Evolutionary conservation across 164 flowering plant species (phyloP).

Genomic region (Taxillus chinensis): DNA sequence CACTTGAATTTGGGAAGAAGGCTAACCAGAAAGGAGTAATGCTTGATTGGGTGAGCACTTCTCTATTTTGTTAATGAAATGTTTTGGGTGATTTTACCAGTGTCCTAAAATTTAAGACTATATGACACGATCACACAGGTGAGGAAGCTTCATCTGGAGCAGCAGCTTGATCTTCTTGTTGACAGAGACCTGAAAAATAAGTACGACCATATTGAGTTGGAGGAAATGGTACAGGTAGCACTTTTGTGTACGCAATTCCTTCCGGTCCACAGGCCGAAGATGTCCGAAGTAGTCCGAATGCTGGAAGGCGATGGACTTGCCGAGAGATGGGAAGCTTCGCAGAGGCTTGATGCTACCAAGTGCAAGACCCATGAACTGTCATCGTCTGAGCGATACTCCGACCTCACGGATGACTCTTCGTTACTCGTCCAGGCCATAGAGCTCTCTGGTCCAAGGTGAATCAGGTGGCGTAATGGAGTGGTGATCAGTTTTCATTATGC

Average conservation of each 20-base stretch:
- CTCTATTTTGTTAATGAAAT: neutral
- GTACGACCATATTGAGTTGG: constrained; percentile 67
- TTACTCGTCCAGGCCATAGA: constrained; percentile 72
- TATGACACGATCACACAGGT: constrained; percentile 29
- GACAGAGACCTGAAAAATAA: constrained; percentile 64
- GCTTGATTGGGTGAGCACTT: constrained; percentile 3
- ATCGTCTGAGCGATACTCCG: constrained; percentile 66
- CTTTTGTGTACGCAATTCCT: constrained; percentile 63
- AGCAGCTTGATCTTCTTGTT: constrained; percentile 64
- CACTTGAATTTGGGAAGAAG: constrained; percentile 1
- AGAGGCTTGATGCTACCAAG: constrained; percentile 39
- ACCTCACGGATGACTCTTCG: constrained; percentile 70
- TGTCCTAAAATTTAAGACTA: neutral
- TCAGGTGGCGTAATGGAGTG: neutral
- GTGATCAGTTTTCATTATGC: neutral
- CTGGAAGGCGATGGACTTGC: constrained; percentile 82
- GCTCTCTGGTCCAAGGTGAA: constrained; percentile 71
- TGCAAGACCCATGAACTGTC: constrained; percentile 43
- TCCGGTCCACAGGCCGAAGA: constrained; percentile 64
- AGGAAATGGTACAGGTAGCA: constrained; percentile 78
- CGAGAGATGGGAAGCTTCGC: constrained; percentile 80
- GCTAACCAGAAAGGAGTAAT: constrained; percentile 3
- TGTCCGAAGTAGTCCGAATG: constrained; percentile 79
- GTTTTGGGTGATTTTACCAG: neutral
- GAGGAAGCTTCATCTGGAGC: constrained; percentile 70